Percentiles rank a stretch among this genome's conserved stretches.
Evolutionary conservation across 2,329 filamentous ascomycete genomes (phyloP).

Genomic region (Orbilia javanica): DNA sequence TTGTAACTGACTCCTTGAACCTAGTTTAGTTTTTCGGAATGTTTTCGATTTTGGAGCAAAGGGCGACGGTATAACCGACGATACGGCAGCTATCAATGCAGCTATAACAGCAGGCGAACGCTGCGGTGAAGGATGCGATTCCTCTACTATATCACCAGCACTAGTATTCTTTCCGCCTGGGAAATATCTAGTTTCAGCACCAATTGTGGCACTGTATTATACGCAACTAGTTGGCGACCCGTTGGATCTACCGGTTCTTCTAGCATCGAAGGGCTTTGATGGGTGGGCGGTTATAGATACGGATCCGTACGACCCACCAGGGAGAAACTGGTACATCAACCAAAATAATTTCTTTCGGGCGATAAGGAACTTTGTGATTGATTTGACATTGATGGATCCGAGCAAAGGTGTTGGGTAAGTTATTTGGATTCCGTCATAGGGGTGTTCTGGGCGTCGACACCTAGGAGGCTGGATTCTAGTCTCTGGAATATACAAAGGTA

Average conservation of each 20-base stretch:
- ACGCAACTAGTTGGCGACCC: conserved; percentile 88
- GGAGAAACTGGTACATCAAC: conserved; percentile 84
- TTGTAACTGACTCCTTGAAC: conserved; percentile 27
- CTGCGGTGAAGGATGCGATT: conserved; percentile 85
- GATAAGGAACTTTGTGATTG: conserved; percentile 84
- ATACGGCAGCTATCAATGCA: conserved; percentile 86
- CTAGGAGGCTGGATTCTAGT: conserved; percentile 80
- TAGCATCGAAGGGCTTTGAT: conserved; percentile 77
- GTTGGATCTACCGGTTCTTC: conserved; percentile 72
- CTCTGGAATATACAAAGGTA: conserved; percentile 70
- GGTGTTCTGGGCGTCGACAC: conserved; percentile 4
- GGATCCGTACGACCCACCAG: conserved; percentile 83
- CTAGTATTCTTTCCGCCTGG: conserved; percentile 92
- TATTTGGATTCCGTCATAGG: background rate
- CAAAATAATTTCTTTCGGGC: conserved; percentile 87
- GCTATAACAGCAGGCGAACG: conserved; percentile 76
- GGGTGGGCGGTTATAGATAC: conserved; percentile 92
- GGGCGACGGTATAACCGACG: conserved; percentile 72
- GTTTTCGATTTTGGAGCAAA: conserved; percentile 56
- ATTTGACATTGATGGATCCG: conserved; percentile 75
- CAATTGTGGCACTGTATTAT: conserved; percentile 89
- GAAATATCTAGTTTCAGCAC: conserved; percentile 82
- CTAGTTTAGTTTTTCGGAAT: conserved; percentile 57
- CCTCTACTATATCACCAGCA: conserved; percentile 82
- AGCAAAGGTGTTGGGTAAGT: conserved; percentile 66